Evolutionary conservation across 2,329 filamentous ascomycete species (phyloP), one percentile per base, ranked within the genome.

Genomic region (Neurospora sp.): DNA sequence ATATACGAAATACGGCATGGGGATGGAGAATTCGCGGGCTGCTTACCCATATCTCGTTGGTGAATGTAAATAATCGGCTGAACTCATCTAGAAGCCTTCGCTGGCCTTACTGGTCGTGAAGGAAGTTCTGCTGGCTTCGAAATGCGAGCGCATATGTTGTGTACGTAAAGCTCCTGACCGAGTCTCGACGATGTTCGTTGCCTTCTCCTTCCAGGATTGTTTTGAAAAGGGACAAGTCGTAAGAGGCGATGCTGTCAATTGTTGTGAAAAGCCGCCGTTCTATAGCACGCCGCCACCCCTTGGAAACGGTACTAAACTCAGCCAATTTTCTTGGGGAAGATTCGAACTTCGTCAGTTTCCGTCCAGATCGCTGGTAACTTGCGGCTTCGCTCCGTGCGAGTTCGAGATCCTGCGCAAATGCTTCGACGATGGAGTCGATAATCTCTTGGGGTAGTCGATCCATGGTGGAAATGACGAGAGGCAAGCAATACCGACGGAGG

Each of bases 311-410:
- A 5, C 42, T 19, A 19, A 5, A 43, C 10, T n/a, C 9, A 9
- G 8, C 9, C n/a, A 43, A 19, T 19, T 9, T 43, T 8, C 8
- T 43, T n/a, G 42, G 3, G n/a, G 9, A 17, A 40, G 39, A 40
- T 40, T 15, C 6, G 39, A 40, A 23, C 2, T 23, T 23, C 23
- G 23, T 23, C 23, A 2, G 5, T 40, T 15, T 8, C 15, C 5
- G 13, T 23, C 23, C 23, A 23, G 23, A 2, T 40, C 15, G 39
- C 39, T 40, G 5, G 39, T 7, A 17, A 17, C 39, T 40, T 40
- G 39, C 15, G 5, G 5, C 2, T 0, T 8, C 6, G 5, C 15
- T 40, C 15, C 0, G 9, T 11, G 17, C 4, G 3, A 1, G 3
- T 5, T 10, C n/a, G 9, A 43, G 42, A 11, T 43, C n/a, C 4